Evolutionary conservation across 352 stramenopile genomes (phyloP), one percentile per base, ranked within the genome.

Genomic region (Globisporangium iwayamae): DNA sequence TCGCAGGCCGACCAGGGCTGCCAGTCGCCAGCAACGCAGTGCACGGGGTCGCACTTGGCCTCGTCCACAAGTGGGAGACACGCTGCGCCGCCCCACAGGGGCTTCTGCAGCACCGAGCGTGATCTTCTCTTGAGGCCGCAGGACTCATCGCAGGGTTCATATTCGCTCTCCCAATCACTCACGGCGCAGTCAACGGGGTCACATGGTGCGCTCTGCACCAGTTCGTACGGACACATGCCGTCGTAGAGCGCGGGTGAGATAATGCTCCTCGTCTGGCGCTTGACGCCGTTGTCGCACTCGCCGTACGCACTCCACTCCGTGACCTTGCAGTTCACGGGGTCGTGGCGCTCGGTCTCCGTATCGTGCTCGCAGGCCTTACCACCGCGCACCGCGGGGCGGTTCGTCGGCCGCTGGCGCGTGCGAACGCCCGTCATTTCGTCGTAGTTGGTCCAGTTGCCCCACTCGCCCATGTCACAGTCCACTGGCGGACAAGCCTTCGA

Each of bases 141-240:
- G 0, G 46, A 65, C 0, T 61, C 9, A 34, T 90, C 65, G 54
- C 78, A 87, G 2, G 48, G 46, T 4, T 66, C 60, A 59, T 64
- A 90, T 0, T 48, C 30, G 8, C 65, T 36, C 32, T 36, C 75
- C 70, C 70, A 91, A 34, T 69, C 71, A 36, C 71, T 83, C 18
- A 87, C 62, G 0, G 67, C 66, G 50, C 80, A 91, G 65, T 87
- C 70, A n/a, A 91, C 67, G 0, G 76, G 68, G 28, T 88, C 80
- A 48, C 82, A 91, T 34, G 66, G 72, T 0, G 76, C 63, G 0
- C 62, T 55, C 32, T 86, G 74, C 0, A 61, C 60, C 2, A 84
- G 63, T 2, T 61, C 52, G 0, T 66, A 62, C 0, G 67, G 60
- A 48, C 82, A 89, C 10, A 83, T 60, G 1, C 82, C 82, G 7